A percentile compares a stretch with the other conserved stretches of the same genome.
Evolutionary conservation across 257 asterid species (phyloP).

Genomic region (Solanum neorickii): DNA sequence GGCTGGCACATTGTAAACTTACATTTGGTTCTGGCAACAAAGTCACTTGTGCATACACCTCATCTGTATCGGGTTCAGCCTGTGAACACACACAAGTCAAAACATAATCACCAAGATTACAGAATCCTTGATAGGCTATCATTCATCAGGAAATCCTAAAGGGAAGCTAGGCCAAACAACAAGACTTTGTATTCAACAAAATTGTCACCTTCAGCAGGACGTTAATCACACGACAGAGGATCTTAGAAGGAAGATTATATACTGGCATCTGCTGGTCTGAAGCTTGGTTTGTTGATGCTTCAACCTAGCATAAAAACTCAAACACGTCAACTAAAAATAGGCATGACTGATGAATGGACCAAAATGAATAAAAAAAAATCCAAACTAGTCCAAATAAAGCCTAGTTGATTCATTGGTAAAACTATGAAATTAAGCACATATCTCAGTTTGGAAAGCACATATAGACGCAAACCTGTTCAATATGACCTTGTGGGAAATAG

Average conservation of each 20-base stretch:
- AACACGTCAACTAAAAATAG: neutral
- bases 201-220: constrained; percentile 60
- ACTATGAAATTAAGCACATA: neutral
- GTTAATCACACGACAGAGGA: constrained; percentile 77
- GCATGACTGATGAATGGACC: neutral
- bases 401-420: neutral
- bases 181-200: neutral
- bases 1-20: constrained; percentile 6
- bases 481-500: constrained; percentile 97
- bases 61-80: constrained; percentile 98
- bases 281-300: constrained; percentile 86
- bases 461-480: constrained; percentile 60
- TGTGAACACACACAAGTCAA: constrained; percentile 7
- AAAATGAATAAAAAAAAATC: neutral
- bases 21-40: constrained; percentile 74
- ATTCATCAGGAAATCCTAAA: neutral
- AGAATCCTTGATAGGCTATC: neutral
- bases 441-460: neutral
- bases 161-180: neutral
- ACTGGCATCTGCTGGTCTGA: constrained; percentile 91
- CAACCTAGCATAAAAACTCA: constrained; percentile 44
- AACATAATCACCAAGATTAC: neutral
- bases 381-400: neutral
- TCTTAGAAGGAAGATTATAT: constrained; percentile 81
- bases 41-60: constrained; percentile 85